A percentile compares a stretch with the other conserved stretches of the same genome.
These are phyloP conservation scores for Fonsecaea erecta DNA, from an alignment of 2,329 filamentous ascomycete species.

Conservation along the genomic window DNA sequence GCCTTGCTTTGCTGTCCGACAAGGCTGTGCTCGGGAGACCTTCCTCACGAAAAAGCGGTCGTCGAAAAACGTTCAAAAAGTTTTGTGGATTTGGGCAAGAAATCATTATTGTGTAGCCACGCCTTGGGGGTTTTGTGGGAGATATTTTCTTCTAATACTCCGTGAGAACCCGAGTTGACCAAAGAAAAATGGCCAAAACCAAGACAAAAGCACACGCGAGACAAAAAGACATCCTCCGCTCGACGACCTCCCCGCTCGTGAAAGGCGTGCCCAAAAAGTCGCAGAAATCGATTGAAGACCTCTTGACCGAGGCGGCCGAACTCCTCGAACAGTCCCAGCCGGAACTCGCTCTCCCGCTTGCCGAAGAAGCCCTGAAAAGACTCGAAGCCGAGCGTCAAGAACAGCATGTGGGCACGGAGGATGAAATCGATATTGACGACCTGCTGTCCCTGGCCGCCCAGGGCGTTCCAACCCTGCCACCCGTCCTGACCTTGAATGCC, in stretches of 20 bases:
- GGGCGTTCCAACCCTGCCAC: constrained; percentile 36
- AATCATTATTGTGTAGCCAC: not conserved
- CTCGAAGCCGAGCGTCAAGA: constrained; percentile 38
- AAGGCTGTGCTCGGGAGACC: not conserved
- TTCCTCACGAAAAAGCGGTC: not conserved
- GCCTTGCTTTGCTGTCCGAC: not conserved
- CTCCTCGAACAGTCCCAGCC: constrained; percentile 64
- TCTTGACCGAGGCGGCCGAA: constrained; percentile 61
- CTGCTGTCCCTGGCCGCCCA: constrained; percentile 35
- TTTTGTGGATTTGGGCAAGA: not conserved
- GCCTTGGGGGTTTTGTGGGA: not conserved
- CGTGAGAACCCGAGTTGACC: not conserved
- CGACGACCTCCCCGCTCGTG: constrained; percentile 38
- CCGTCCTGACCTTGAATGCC: constrained; percentile 75
- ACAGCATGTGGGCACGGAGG: constrained; percentile 30
- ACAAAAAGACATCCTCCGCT: constrained; percentile 31
- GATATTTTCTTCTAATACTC: not conserved
- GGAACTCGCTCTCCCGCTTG: constrained; percentile 60
- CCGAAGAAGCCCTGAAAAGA: constrained; percentile 56
- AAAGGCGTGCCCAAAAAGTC: constrained; percentile 51
- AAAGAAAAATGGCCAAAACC: constrained; percentile 28
- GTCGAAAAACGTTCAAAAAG: not conserved
- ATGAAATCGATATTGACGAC: constrained; percentile 30
- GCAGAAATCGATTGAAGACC: constrained; percentile 58
- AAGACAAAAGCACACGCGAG: constrained; percentile 25